phyloP scores from a whole-genome alignment of 78 protist genomes.

The Bigelowiella natans region DNA sequence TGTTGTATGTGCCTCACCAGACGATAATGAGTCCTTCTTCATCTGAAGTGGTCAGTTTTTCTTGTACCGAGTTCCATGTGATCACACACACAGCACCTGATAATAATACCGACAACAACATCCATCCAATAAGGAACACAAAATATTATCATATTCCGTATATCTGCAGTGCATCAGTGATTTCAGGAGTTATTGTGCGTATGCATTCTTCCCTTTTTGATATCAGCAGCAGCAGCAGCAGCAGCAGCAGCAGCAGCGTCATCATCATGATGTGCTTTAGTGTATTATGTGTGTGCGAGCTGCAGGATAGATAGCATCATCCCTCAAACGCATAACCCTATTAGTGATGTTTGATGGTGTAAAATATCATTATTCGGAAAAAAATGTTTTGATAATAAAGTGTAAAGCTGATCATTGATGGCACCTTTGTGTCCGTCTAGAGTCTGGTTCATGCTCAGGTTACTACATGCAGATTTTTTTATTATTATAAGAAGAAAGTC shows the following conservation, averaged over 20 bases:
- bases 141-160: neutral
- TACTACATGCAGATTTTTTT: neutral
- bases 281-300: neutral
- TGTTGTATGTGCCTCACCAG: no score
- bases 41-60: constrained; percentile 61
- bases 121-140: neutral
- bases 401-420: neutral
- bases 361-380: neutral
- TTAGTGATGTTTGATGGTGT: neutral
- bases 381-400: neutral
- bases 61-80: constrained; percentile 55
- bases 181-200: neutral
- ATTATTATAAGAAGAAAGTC: no score
- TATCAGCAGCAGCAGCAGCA: neutral
- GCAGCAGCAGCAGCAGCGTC: neutral
- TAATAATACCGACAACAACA: neutral
- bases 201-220: neutral
- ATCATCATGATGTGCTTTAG: no score
- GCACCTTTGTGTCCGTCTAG: constrained; percentile 55
- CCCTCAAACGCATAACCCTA: neutral
- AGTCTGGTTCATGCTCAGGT: constrained; percentile 58
- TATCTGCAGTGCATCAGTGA: neutral
- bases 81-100: constrained; percentile 4
- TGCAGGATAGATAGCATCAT: neutral
- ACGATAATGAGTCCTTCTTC: constrained; percentile 60